Evolutionary conservation across 2,329 filamentous ascomycete genomes (phyloP).

Genomic region (Aspergillus amoenus): DNA sequence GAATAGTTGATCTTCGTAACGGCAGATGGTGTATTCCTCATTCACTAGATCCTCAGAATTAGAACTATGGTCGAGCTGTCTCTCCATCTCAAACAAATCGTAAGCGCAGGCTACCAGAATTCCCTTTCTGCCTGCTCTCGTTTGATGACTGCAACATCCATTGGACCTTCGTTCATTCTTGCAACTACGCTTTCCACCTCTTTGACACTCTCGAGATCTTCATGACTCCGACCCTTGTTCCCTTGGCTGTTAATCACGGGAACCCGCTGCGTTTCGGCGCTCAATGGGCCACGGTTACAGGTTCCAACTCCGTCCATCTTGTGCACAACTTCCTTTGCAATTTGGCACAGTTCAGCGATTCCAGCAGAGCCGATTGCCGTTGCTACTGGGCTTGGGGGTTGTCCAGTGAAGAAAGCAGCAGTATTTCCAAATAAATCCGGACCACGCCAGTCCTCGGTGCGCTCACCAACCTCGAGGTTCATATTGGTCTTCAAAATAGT

Average conservation of each 20-base stretch:
- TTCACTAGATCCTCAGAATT: not conserved
- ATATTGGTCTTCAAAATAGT: conserved; percentile 32
- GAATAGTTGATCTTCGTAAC: not conserved
- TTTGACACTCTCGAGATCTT: conserved; percentile 22
- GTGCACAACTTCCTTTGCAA: conserved; percentile 34
- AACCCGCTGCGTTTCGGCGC: not conserved
- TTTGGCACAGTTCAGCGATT: conserved; percentile 28
- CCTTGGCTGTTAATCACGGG: not conserved
- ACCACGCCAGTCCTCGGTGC: conserved; percentile 31
- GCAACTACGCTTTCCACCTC: conserved; percentile 18
- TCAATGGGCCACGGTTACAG: conserved; percentile 22
- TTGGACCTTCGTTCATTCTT: not conserved
- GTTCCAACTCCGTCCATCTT: conserved; percentile 40
- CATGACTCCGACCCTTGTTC: conserved; percentile 15
- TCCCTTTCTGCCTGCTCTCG: conserved; percentile 5
- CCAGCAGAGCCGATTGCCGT: conserved; percentile 26
- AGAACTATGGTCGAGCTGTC: not conserved
- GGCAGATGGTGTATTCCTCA: not conserved
- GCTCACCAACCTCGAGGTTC: conserved; percentile 34
- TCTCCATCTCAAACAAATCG: not conserved
- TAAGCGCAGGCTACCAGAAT: conserved; percentile 10
- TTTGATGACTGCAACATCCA: not conserved
- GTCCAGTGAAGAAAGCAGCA: conserved; percentile 15
- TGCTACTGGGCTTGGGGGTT: conserved; percentile 20
- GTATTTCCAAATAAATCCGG: conserved; percentile 31